phyloP scores from a whole-genome alignment of 2,329 filamentous ascomycete species.

The Neoascochyta sp. region DNA sequence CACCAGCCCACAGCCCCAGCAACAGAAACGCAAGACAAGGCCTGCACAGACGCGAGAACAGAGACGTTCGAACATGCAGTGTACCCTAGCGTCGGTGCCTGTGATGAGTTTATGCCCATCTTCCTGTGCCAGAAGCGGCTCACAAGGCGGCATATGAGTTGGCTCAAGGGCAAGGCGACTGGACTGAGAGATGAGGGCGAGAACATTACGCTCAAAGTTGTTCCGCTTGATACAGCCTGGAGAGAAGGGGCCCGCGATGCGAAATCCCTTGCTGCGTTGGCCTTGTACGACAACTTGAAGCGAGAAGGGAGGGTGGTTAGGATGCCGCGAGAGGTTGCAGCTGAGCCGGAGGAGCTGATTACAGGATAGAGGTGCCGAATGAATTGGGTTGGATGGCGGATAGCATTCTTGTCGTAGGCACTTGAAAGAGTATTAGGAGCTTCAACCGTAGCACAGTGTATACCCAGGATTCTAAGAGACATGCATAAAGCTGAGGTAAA shows the following conservation, averaged over 20 bases:
- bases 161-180: slow-evolving; percentile 52
- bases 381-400: too few relatives aligned
- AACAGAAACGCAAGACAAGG: too few relatives aligned
- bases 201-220: slow-evolving; percentile 57
- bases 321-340: slow-evolving; percentile 15
- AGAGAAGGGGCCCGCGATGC: slow-evolving; percentile 53
- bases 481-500: too few relatives aligned
- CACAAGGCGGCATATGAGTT: slow-evolving; percentile 46
- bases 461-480: too few relatives aligned
- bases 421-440: too few relatives aligned
- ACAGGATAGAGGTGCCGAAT: too few relatives aligned
- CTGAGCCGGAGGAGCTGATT: slow-evolving; percentile 12
- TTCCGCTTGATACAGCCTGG: slow-evolving; percentile 51
- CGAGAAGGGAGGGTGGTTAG: slow-evolving; percentile 43
- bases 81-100: slow-evolving; percentile 55
- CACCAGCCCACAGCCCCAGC: too few relatives aligned
- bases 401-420: too few relatives aligned
- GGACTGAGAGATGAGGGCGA: slow-evolving; percentile 55
- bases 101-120: slow-evolving; percentile 58
- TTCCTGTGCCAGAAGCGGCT: slow-evolving; percentile 55
- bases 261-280: slow-evolving; percentile 55
- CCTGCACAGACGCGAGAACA: too few relatives aligned
- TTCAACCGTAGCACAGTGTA: too few relatives aligned
- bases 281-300: slow-evolving; percentile 53
- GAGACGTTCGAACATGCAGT: slow-evolving; percentile 37